Conservation (phyloP, 2,329 filamentous ascomycete genomes). For the Stachybotrys echinatus region DNA sequence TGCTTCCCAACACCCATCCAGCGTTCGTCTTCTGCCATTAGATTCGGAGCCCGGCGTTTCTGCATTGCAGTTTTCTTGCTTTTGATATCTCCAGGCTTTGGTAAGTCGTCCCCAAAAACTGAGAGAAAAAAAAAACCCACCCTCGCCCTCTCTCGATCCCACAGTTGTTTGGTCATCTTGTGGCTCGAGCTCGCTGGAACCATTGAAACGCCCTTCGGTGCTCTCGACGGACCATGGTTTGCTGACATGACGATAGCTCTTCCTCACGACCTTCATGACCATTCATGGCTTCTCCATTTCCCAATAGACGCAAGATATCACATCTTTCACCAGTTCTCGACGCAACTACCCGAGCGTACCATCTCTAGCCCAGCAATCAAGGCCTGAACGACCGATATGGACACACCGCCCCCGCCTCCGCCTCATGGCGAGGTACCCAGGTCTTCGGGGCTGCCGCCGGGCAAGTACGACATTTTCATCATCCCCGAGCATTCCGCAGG, state of each 20-base stretch:
- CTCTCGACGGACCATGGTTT: neutral
- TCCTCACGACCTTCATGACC: conserved; percentile 7
- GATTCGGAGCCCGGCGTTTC: neutral
- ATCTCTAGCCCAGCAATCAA: neutral
- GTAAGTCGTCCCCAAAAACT: neutral
- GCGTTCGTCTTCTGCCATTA: neutral
- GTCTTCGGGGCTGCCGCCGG: conserved; percentile 66
- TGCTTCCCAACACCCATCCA: neutral
- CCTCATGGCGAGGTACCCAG: conserved; percentile 78
- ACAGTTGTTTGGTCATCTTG: too few species aligned
- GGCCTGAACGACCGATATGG: conserved; percentile 28
- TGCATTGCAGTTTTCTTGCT: neutral
- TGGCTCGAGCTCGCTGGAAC: too few species aligned
- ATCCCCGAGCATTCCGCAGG: conserved; percentile 89
- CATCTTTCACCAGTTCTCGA: conserved; percentile 7
- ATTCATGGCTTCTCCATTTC: conserved; percentile 23
- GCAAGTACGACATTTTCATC: conserved; percentile 96
- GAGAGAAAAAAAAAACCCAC: neutral
- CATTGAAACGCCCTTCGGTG: neutral
- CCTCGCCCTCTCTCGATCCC: neutral
- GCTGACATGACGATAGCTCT: conserved; percentile 8
- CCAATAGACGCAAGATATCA: conserved; percentile 16
- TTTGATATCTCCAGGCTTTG: neutral
- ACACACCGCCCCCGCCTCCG: conserved; percentile 72
- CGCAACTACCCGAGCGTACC: neutral